Conservation (phyloP, 345 rosid species). For the Eucalyptus fibrosa region DNA sequence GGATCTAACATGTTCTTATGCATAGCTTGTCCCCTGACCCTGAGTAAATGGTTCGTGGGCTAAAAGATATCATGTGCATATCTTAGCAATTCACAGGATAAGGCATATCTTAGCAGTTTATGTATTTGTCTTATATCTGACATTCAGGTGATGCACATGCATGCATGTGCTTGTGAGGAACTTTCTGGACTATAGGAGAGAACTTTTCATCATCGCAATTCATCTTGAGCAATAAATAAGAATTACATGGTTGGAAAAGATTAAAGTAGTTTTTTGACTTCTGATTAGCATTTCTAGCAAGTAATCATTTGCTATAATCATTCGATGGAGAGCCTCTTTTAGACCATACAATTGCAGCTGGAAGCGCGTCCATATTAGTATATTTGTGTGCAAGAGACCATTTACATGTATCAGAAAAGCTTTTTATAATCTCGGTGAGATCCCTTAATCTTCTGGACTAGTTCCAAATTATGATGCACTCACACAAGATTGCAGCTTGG, state of each 20-base stretch:
- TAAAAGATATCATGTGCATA: background rate
- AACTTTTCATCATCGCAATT: background rate
- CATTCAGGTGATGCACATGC: background rate
- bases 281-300: background rate
- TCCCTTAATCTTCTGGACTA: background rate
- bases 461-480: background rate
- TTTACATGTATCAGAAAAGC: background rate
- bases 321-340: background rate
- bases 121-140: background rate
- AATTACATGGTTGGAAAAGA: background rate
- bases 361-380: fast-evolving
- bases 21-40: background rate
- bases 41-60: background rate
- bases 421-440: background rate
- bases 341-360: background rate
- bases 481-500: background rate
- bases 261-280: background rate
- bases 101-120: background rate
- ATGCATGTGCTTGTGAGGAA: background rate
- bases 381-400: background rate
- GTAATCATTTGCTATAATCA: background rate
- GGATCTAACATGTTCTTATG: background rate
- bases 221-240: background rate
- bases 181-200: background rate
- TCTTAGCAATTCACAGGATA: background rate